Conservation (phyloP, 2,329 filamentous ascomycete species). For the Phoma herbarum region DNA sequence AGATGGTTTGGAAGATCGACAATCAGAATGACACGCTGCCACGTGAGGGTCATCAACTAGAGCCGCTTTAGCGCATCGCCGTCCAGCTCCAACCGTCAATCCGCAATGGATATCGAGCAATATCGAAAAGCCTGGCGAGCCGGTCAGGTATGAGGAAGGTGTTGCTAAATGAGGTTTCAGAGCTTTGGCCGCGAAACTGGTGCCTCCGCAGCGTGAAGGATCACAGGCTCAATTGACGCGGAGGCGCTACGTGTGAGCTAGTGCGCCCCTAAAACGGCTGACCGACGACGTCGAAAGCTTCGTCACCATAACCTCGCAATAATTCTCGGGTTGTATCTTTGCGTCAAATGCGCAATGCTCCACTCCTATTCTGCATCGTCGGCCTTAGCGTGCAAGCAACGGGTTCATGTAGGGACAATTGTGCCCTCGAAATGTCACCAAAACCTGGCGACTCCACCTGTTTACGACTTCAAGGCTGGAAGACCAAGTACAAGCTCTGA, state of each 20-base stretch:
- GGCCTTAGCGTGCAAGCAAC: neutral
- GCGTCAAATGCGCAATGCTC: neutral
- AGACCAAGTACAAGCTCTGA: neutral
- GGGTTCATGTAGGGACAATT: neutral
- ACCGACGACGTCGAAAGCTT: slow-evolving; percentile 1
- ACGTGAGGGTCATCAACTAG: slow-evolving; percentile 17
- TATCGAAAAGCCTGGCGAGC: neutral
- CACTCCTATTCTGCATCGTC: neutral
- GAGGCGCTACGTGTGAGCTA: slow-evolving; percentile 13
- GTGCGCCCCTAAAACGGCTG: slow-evolving; percentile 9
- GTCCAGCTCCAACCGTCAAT: neutral
- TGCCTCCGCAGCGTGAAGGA: slow-evolving; percentile 1
- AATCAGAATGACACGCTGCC: slow-evolving; percentile 17
- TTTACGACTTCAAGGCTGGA: neutral
- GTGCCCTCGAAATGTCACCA: neutral
- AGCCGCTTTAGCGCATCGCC: slow-evolving; percentile 11
- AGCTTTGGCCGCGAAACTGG: neutral
- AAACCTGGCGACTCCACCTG: neutral
- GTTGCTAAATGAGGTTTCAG: neutral
- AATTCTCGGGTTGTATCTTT: neutral
- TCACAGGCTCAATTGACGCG: neutral
- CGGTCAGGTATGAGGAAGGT: neutral
- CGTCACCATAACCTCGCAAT: slow-evolving; percentile 1
- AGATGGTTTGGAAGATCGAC: slow-evolving; percentile 20
- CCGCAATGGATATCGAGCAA: neutral